These are phyloP conservation scores for Aaosphaeria arxii DNA, from an alignment of 2,329 filamentous ascomycete species.

Conservation along the genomic window DNA sequence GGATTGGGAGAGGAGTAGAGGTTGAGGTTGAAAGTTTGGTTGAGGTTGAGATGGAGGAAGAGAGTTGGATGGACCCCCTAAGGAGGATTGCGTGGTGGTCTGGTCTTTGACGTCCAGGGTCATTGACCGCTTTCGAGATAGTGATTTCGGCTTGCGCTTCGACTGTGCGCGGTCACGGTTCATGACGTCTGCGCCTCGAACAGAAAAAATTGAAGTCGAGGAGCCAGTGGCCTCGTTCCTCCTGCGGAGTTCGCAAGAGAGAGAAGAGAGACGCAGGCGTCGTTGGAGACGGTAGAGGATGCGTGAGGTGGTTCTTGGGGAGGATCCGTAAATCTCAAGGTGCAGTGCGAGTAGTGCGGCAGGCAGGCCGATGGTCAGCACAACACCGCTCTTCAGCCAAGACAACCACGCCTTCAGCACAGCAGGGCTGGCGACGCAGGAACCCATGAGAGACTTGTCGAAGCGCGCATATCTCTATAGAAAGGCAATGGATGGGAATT, in stretches of 20 bases:
- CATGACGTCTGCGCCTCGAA: conserved; percentile 16
- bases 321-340: conserved; percentile 27
- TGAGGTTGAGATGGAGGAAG: conserved; percentile 1
- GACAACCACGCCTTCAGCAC: conserved; percentile 29
- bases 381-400: conserved; percentile 19
- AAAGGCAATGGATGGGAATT: not conserved
- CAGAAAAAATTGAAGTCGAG: not conserved
- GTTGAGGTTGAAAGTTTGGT: not conserved
- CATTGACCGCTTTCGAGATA: conserved; percentile 14
- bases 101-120: conserved; percentile 26
- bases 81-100: conserved; percentile 8
- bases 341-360: conserved; percentile 26
- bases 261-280: conserved; percentile 20
- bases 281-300: conserved; percentile 34
- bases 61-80: conserved; percentile 11
- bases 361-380: conserved; percentile 25
- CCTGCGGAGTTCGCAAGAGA: conserved; percentile 12
- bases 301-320: conserved; percentile 27
- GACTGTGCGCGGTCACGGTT: conserved; percentile 30
- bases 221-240: not conserved
- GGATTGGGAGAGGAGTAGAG: not conserved
- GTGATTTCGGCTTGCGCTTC: conserved; percentile 7
- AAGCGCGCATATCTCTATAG: conserved; percentile 24
- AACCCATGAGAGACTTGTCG: conserved; percentile 30
- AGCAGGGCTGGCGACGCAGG: conserved; percentile 20